Conservation (phyloP, 257 asterid species). For the Solanum chiquidenum region DNA sequence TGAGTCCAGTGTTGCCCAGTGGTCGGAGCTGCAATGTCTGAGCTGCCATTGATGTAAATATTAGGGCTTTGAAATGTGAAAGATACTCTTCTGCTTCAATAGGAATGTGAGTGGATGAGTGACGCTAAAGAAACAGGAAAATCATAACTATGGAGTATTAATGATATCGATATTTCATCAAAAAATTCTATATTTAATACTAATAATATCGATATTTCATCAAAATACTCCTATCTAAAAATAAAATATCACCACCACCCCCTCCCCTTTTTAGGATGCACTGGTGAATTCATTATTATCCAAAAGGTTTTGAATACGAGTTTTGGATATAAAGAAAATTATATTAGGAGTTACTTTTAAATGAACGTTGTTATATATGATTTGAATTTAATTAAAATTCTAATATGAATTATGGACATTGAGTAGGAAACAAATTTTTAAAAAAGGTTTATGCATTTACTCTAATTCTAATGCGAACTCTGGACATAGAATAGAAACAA, state of each 20-base stretch:
- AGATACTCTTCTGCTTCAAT: not conserved
- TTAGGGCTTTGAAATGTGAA: not conserved
- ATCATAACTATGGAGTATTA: too few species aligned
- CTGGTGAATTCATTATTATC: too few species aligned
- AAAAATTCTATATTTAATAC: too few species aligned
- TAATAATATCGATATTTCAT: not conserved
- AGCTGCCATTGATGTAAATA: conserved; percentile 7
- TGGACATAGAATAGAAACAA: too few species aligned
- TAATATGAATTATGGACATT: too few species aligned
- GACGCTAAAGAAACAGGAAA: too few species aligned
- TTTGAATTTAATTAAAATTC: too few species aligned
- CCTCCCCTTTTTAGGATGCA: not conserved
- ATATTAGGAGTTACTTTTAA: rapidly evolving
- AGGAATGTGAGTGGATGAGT: not conserved
- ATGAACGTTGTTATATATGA: too few species aligned
- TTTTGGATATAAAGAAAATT: too few species aligned
- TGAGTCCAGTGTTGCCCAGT: conserved; percentile 76
- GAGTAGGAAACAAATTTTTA: too few species aligned
- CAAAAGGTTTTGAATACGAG: not conserved
- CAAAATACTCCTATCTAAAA: not conserved
- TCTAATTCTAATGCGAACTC: not conserved
- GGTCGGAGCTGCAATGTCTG: conserved; percentile 58
- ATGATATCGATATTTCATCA: not conserved
- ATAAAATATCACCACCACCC: not conserved
- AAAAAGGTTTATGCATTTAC: too few species aligned